phyloP scores from a whole-genome alignment of 306 rosid genomes.

The Hylodesmum podocarpum region DNA sequence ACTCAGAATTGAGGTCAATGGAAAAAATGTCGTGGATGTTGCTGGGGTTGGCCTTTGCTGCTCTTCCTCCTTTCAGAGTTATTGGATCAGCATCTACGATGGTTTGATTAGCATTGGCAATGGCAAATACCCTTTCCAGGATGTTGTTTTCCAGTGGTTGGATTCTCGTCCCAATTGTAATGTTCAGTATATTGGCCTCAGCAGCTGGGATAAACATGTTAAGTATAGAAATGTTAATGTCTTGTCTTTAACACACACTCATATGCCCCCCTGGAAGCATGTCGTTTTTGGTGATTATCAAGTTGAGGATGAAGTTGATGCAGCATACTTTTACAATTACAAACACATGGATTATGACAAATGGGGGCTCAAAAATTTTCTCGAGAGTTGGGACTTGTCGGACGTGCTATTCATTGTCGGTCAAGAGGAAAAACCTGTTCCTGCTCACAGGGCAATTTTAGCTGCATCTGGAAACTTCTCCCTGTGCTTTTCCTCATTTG shows the following conservation, averaged over 20 bases:
- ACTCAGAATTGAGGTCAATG: slow-evolving; percentile 76
- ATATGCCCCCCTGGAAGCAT: slow-evolving; percentile 58
- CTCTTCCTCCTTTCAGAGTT: slow-evolving; percentile 84
- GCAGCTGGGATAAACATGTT: slow-evolving; percentile 98
- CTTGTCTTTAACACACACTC: slow-evolving; percentile 60
- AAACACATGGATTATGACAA: slow-evolving; percentile 49
- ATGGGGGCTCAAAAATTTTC: slow-evolving; percentile 78
- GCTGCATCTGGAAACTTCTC: slow-evolving; percentile 71
- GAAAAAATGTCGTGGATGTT: slow-evolving; percentile 77
- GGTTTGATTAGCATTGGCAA: slow-evolving; percentile 89
- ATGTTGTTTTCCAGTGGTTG: slow-evolving; percentile 86
- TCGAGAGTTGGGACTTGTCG: slow-evolving; percentile 82
- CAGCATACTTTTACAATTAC: slow-evolving; percentile 3
- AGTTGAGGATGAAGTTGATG: slow-evolving; percentile 48
- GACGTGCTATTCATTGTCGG: slow-evolving; percentile 68
- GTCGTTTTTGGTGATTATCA: slow-evolving; percentile 54
- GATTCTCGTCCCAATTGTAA: slow-evolving; percentile 74
- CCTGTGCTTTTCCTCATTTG: slow-evolving; percentile 48
- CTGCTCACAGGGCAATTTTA: slow-evolving; percentile 87
- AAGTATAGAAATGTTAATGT: slow-evolving; percentile 83
- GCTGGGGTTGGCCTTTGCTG: slow-evolving; percentile 79
- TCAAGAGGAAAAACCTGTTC: slow-evolving; percentile 65
- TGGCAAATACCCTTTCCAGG: slow-evolving; percentile 85
- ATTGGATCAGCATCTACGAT: slow-evolving; percentile 88
- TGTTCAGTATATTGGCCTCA: slow-evolving; percentile 86